A percentile compares a stretch with the other conserved stretches of the same genome.
phyloP scores from a whole-genome alignment of 805 yeast genomes.

The Candida jianshihensis region DNA sequence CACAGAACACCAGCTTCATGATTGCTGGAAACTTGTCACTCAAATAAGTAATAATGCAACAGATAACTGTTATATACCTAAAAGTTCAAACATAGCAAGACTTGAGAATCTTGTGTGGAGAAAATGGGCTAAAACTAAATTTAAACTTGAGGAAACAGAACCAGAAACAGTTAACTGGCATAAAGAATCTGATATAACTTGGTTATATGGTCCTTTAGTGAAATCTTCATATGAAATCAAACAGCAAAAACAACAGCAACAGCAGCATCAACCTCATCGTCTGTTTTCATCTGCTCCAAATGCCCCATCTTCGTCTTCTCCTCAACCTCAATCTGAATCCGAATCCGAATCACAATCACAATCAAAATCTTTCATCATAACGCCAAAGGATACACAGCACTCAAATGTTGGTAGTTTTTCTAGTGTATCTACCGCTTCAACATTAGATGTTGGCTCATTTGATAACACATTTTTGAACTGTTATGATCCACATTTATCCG shows the following conservation, averaged over 20 bases:
- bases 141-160: conserved; percentile 50
- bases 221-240: background rate
- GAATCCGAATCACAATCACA: too few relatives aligned
- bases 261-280: background rate
- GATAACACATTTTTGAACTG: conserved; percentile 1
- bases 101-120: conserved; percentile 88
- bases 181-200: conserved; percentile 89
- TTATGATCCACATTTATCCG: background rate
- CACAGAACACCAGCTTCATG: conserved; percentile 28
- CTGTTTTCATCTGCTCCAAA: background rate
- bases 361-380: conserved; percentile 4
- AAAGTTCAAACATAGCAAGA: conserved; percentile 34
- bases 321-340: background rate
- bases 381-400: conserved; percentile 2
- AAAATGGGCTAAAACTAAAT: conserved; percentile 84
- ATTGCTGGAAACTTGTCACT: conserved; percentile 35
- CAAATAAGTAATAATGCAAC: conserved; percentile 22
- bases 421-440: background rate
- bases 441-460: background rate
- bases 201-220: conserved; percentile 82
- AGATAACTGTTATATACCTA: conserved; percentile 25
- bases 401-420: conserved; percentile 8
- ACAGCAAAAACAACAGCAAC: background rate
- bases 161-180: conserved; percentile 91
- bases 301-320: background rate